These are phyloP conservation scores for Hymenoscyphus repandus DNA, from an alignment of 2,329 filamentous ascomycete species.

Conservation along the genomic window DNA sequence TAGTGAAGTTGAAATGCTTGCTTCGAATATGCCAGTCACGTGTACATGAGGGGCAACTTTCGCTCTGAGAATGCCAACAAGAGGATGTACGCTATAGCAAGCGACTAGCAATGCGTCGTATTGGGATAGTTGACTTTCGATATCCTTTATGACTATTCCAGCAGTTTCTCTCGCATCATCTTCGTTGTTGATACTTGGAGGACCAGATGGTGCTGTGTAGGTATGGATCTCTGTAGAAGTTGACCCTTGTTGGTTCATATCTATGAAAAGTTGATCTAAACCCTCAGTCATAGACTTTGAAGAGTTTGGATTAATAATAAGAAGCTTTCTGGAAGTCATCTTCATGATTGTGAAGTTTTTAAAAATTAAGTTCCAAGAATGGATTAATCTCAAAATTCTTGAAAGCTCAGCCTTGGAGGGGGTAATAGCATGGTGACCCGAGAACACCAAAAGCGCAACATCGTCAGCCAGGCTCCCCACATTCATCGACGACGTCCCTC, in stretches of 20 bases:
- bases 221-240: conserved; percentile 43
- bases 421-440: neutral
- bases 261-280: conserved; percentile 46
- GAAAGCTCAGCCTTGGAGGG: conserved; percentile 10
- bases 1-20: conserved; percentile 53
- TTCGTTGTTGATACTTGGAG: conserved; percentile 73
- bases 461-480: neutral
- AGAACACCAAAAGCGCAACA: neutral
- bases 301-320: conserved; percentile 78
- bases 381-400: no score
- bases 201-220: conserved; percentile 62
- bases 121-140: conserved; percentile 39
- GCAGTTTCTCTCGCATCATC: conserved; percentile 61
- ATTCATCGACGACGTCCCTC: neutral
- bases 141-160: conserved; percentile 52
- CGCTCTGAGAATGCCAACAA: conserved; percentile 58
- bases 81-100: conserved; percentile 80
- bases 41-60: conserved; percentile 37
- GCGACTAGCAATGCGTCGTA: conserved; percentile 80
- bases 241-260: conserved; percentile 26
- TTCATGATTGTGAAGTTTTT: conserved; percentile 2
- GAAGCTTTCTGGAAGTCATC: conserved; percentile 42
- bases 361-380: conserved; percentile 11
- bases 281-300: conserved; percentile 66
- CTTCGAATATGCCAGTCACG: conserved; percentile 83